Conservation (phyloP, 306 rosid genomes). For the Castanopsis chinensis region DNA sequence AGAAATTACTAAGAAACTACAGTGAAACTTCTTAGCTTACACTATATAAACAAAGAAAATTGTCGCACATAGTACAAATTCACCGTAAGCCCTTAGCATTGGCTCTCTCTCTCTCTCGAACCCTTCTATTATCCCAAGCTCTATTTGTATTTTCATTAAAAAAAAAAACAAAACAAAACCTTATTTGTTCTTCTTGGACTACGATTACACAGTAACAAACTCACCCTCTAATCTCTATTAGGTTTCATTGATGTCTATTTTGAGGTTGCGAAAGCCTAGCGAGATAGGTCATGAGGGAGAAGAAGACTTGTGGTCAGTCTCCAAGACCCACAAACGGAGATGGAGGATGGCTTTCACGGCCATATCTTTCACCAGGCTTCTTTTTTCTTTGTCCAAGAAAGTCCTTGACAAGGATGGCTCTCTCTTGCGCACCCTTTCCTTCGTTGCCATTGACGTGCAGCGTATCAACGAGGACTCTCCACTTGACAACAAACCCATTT, state of each 20-base stretch:
- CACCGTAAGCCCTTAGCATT: too few species aligned
- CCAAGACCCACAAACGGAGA: constrained; percentile 5
- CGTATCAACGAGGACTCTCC: neutral
- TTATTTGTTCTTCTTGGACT: too few species aligned
- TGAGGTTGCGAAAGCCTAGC: neutral
- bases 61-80: too few species aligned
- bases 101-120: too few species aligned
- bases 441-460: constrained; percentile 14
- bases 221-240: neutral
- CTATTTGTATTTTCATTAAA: too few species aligned
- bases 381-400: constrained; percentile 12
- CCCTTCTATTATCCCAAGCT: too few species aligned
- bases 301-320: neutral
- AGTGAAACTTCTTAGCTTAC: too few species aligned
- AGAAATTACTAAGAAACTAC: too few species aligned
- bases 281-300: neutral
- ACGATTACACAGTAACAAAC: too few species aligned
- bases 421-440: constrained; percentile 17
- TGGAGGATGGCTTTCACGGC: constrained; percentile 23
- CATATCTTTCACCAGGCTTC: constrained; percentile 18
- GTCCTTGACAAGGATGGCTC: neutral
- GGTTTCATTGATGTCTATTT: neutral
- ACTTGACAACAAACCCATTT: too few species aligned
- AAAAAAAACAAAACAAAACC: too few species aligned
- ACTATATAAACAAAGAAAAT: too few species aligned